These are phyloP conservation scores for Morella rubra DNA, from an alignment of 306 rosid species.

Conservation along the genomic window DNA sequence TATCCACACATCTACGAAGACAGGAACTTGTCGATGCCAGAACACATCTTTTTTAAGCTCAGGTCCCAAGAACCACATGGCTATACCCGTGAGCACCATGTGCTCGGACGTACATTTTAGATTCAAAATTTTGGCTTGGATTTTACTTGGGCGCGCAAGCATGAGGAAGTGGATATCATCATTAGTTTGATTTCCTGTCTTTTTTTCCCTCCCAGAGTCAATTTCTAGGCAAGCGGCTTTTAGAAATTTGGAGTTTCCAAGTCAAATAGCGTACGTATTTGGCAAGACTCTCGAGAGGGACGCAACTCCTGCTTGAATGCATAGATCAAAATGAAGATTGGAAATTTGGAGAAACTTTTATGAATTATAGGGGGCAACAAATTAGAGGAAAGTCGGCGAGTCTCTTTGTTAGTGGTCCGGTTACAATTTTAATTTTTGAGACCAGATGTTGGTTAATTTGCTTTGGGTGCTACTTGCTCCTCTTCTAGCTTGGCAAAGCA, in stretches of 20 bases:
- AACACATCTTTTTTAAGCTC: background rate
- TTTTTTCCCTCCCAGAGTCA: background rate
- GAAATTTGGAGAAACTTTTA: background rate
- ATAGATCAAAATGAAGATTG: too few relatives aligned
- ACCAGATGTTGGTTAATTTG: background rate
- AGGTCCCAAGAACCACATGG: background rate
- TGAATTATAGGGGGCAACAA: background rate
- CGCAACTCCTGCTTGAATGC: too few relatives aligned
- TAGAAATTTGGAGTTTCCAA: background rate
- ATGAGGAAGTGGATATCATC: too few relatives aligned
- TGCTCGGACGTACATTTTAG: too few relatives aligned
- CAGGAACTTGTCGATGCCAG: background rate
- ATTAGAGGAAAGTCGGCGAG: background rate
- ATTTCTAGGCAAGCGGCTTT: conserved; percentile 26
- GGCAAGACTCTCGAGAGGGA: background rate
- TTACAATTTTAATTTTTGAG: conserved; percentile 10
- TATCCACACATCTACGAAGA: background rate
- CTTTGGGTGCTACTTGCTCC: conserved; percentile 29
- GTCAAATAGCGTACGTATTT: background rate
- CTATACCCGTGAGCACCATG: too few relatives aligned
- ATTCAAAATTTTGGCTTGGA: too few relatives aligned
- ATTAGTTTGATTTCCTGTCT: too few relatives aligned
- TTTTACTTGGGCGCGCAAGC: too few relatives aligned
- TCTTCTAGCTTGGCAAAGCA: background rate
- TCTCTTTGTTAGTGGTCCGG: conserved; percentile 13